phyloP scores from a whole-genome alignment of 1,139 yeast species.

The Pichia sp. region DNA sequence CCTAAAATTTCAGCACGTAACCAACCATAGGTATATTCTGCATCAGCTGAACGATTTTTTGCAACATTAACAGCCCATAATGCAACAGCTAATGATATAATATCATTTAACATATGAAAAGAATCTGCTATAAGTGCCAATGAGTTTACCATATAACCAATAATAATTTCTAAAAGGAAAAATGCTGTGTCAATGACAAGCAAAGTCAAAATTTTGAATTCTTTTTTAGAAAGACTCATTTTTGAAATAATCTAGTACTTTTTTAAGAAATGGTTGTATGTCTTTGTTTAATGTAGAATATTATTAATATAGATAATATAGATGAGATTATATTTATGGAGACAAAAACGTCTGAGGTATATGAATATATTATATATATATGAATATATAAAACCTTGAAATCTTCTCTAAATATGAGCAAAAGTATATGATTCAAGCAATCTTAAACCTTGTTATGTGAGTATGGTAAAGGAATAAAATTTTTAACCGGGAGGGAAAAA shows the following conservation, averaged over 20 bases:
- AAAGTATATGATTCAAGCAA: too few species aligned
- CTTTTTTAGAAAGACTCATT: slow-evolving; percentile 40
- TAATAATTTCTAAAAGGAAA: slow-evolving; percentile 77
- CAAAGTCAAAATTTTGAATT: slow-evolving; percentile 65
- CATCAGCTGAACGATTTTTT: slow-evolving; percentile 74
- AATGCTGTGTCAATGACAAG: slow-evolving; percentile 73
- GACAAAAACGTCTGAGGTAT: too few species aligned
- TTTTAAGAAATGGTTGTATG: neutral
- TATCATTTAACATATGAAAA: slow-evolving; percentile 95
- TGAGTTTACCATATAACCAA: slow-evolving; percentile 87
- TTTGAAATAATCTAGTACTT: neutral
- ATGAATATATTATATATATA: too few species aligned
- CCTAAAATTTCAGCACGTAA: slow-evolving; percentile 94
- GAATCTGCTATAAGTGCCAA: slow-evolving; percentile 93
- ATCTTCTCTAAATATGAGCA: too few species aligned
- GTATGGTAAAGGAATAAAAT: too few species aligned
- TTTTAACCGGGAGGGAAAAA: too few species aligned
- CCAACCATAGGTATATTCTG: slow-evolving; percentile 92
- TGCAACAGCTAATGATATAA: slow-evolving; percentile 82
- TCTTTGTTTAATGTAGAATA: too few species aligned
- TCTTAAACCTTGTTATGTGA: too few species aligned
- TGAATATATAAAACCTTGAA: too few species aligned
- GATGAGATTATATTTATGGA: too few species aligned
- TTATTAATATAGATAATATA: too few species aligned
- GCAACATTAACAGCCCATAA: slow-evolving; percentile 95